A percentile compares a stretch with the other conserved stretches of the same genome.
Conservation (phyloP, 1,139 yeast genomes). For the Pichia norvegensis region DNA sequence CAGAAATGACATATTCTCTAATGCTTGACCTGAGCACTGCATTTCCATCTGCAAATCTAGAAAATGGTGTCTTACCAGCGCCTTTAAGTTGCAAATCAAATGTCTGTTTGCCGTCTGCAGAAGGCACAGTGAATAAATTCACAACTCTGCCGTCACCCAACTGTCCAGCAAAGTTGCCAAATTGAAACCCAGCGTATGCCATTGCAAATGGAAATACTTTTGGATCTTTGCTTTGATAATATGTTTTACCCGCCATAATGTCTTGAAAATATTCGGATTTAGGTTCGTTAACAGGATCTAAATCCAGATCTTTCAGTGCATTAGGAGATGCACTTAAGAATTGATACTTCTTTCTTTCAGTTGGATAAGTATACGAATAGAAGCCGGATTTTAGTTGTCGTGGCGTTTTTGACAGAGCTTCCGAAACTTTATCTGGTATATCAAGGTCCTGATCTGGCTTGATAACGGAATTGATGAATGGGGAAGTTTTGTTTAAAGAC, state of each 20-base stretch:
- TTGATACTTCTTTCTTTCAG: conserved; percentile 44
- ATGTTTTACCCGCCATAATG: conserved; percentile 51
- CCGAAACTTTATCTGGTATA: conserved; percentile 5
- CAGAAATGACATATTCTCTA: conserved; percentile 81
- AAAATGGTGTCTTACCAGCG: conserved; percentile 83
- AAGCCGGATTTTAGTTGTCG: conserved; percentile 58
- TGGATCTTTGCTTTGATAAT: conserved; percentile 16
- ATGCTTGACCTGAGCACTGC: conserved; percentile 85
- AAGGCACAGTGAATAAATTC: conserved; percentile 63
- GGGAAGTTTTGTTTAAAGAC: conserved; percentile 34
- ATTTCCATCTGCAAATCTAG: conserved; percentile 94
- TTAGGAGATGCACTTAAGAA: conserved; percentile 52
- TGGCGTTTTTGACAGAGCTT: conserved; percentile 30
- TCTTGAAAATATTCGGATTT: conserved; percentile 38
- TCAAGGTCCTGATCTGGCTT: conserved; percentile 53
- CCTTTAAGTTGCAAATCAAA: conserved; percentile 85
- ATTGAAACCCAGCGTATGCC: conserved; percentile 94
- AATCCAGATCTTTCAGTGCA: conserved; percentile 57
- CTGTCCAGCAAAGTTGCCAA: conserved; percentile 95
- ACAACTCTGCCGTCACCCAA: conserved; percentile 92
- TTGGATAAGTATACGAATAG: conserved; percentile 66
- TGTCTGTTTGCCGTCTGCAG: conserved; percentile 27
- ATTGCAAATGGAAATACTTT: conserved; percentile 66
- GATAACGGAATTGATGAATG: conserved; percentile 41
- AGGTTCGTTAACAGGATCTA: conserved; percentile 31